These are phyloP conservation scores for Schoenoplectus triqueter DNA, from an alignment of 202 grass and related monocot genomes.

Conservation along the genomic window DNA sequence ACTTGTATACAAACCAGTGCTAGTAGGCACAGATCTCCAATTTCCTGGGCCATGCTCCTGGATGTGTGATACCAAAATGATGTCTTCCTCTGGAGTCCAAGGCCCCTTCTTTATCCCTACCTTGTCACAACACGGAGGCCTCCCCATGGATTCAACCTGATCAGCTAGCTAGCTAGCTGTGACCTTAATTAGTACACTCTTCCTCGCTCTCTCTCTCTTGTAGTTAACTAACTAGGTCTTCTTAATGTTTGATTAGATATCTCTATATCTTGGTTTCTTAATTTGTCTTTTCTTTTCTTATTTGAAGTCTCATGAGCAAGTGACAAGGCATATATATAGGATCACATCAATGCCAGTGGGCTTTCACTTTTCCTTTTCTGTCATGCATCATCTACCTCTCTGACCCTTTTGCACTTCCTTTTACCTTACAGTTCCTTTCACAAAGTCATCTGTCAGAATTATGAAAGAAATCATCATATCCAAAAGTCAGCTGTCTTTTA, in stretches of 20 bases:
- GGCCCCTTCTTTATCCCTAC: conserved; percentile 83
- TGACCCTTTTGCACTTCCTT: conserved; percentile 39
- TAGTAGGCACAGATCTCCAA: conserved; percentile 77
- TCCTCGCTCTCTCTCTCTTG: neutral
- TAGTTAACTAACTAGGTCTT: neutral
- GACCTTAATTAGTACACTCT: neutral
- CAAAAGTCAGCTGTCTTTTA: conserved; percentile 23
- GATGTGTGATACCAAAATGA: conserved; percentile 85
- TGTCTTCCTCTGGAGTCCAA: conserved; percentile 95
- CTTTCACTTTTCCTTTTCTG: conserved; percentile 41
- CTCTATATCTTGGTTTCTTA: conserved; percentile 11
- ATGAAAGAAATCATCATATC: conserved; percentile 9
- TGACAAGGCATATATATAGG: conserved; percentile 32
- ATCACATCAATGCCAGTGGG: conserved; percentile 36
- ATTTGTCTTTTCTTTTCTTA: conserved; percentile 23
- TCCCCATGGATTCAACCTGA: conserved; percentile 50
- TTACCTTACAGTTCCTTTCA: conserved; percentile 39
- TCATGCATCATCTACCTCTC: conserved; percentile 50
- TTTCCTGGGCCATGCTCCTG: conserved; percentile 84
- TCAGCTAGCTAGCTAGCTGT: neutral
- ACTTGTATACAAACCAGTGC: conserved; percentile 49
- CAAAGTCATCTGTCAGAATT: neutral
- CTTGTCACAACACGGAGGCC: conserved; percentile 86
- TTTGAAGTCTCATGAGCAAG: conserved; percentile 30
- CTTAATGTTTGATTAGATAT: neutral